phyloP scores from a whole-genome alignment of 2,329 filamentous ascomycete species.

The Talaromyces sp. region DNA sequence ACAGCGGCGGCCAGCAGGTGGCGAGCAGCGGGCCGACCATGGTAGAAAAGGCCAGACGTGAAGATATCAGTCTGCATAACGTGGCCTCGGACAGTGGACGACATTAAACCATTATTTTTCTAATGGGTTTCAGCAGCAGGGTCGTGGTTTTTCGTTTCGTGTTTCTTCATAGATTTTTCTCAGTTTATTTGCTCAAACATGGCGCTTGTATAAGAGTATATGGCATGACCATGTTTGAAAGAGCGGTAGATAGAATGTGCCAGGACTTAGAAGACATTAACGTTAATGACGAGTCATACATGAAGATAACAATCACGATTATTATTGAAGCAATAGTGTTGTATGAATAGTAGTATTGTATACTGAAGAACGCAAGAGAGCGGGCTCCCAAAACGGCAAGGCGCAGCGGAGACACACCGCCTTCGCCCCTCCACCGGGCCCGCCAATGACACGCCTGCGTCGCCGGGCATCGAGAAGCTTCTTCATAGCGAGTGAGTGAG shows the following conservation, averaged over 20 bases:
- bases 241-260: not conserved
- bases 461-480: constrained; percentile 9
- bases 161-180: not conserved
- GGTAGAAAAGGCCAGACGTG: constrained; percentile 8
- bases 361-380: not conserved
- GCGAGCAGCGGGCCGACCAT: constrained; percentile 5
- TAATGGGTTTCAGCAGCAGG: not conserved
- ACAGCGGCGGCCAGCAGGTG: not conserved
- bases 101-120: not conserved
- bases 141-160: not conserved
- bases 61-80: constrained; percentile 12
- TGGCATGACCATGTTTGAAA: not conserved
- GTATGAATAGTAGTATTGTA: too few relatives aligned
- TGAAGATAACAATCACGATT: too few relatives aligned
- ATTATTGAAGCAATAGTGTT: not conserved
- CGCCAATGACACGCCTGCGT: constrained; percentile 4
- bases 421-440: constrained; percentile 9
- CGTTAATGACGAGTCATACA: not conserved
- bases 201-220: not conserved
- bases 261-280: not conserved
- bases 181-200: not conserved
- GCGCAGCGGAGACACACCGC: constrained; percentile 4
- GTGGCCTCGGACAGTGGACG: constrained; percentile 5
- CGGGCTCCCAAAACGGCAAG: constrained; percentile 6
- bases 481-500: not conserved